Conservation (phyloP, 352 stramenopile species). For the Globisporangium echinulatum region DNA sequence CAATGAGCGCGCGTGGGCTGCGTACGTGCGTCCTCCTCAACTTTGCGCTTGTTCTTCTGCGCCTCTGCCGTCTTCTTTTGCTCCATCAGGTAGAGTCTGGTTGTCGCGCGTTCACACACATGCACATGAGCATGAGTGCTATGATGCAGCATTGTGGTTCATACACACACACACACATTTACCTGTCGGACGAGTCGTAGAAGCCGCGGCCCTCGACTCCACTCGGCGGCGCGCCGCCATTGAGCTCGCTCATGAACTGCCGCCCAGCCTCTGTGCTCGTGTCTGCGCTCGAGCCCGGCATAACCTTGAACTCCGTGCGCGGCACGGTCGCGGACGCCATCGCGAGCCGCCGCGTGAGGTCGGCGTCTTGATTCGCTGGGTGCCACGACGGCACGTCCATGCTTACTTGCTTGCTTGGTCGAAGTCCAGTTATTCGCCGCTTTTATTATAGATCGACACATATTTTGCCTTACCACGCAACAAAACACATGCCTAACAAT, state of each 20-base stretch:
- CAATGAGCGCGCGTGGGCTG: not conserved
- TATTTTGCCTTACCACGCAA: slow-evolving; percentile 1
- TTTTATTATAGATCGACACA: too few species aligned
- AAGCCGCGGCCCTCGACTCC: slow-evolving; percentile 44
- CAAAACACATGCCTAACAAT: not conserved
- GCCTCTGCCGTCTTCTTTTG: slow-evolving; percentile 46
- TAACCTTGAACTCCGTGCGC: slow-evolving; percentile 65
- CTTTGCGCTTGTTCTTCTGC: slow-evolving; percentile 23
- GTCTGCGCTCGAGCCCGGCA: slow-evolving; percentile 46
- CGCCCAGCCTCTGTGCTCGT: slow-evolving; percentile 62
- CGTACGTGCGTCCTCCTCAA: slow-evolving; percentile 31
- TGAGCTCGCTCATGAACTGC: slow-evolving; percentile 47
- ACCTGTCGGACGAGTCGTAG: slow-evolving; percentile 65
- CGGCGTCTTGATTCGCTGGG: slow-evolving; percentile 54
- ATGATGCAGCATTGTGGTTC: not conserved
- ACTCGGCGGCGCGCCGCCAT: slow-evolving; percentile 16
- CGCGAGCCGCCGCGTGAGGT: slow-evolving; percentile 25
- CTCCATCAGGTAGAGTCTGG: slow-evolving; percentile 56
- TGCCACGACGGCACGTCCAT: slow-evolving; percentile 79
- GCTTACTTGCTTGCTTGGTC: not conserved
- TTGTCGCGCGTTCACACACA: slow-evolving; percentile 1
- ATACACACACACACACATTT: not conserved
- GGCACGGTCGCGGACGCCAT: slow-evolving; percentile 16
- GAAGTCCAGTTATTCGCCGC: too few species aligned
- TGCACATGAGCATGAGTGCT: not conserved